Percentiles rank a stretch among this genome's conserved stretches.
These are phyloP conservation scores for Xylaria intraflava DNA, from an alignment of 495 filamentous ascomycete species.

Conservation along the genomic window DNA sequence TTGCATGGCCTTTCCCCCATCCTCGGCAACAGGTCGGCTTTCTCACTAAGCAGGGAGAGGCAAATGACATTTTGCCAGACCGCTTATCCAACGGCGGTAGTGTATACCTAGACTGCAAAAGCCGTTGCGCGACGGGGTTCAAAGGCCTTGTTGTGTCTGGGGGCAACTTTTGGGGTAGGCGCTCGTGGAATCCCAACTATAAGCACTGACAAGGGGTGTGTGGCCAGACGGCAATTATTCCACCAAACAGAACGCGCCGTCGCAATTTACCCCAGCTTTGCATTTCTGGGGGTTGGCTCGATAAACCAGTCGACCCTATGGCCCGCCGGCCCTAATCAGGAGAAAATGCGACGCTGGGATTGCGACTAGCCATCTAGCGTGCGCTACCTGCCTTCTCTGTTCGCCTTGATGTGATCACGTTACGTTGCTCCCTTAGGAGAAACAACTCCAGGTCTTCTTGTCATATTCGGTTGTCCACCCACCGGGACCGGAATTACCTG, in stretches of 20 bases:
- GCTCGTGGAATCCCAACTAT: neutral
- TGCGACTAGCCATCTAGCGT: no score
- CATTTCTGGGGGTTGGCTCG: neutral
- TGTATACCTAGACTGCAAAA: no score
- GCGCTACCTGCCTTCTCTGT: no score
- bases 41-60: no score
- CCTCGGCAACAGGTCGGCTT: neutral
- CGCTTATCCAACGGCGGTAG: no score
- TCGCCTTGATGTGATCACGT: no score
- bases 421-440: neutral
- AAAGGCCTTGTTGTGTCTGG: no score
- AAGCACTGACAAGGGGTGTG: neutral
- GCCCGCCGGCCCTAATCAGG: neutral
- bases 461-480: no score
- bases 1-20: neutral
- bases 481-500: no score
- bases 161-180: neutral
- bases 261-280: neutral
- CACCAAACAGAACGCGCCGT: slow-evolving; percentile 23
- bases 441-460: no score
- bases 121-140: no score
- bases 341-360: slow-evolving; percentile 4
- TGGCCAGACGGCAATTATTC: slow-evolving; percentile 12
- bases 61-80: no score
- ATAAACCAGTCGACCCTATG: slow-evolving; percentile 8